phyloP scores from a whole-genome alignment of 441 rosid genomes.

The Adansonia madagascariensis region DNA sequence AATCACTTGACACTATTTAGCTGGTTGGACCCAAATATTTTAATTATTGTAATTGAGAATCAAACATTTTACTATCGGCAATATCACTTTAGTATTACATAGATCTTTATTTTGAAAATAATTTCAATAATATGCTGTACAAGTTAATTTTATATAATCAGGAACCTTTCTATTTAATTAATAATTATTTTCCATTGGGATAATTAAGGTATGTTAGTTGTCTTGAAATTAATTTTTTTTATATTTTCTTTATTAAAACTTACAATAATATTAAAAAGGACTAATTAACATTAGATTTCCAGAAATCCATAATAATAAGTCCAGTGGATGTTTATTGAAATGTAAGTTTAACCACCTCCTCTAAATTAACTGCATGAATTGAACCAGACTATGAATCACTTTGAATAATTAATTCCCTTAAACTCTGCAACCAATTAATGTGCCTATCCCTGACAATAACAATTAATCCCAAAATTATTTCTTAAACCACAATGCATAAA shows the following conservation, averaged over 20 bases:
- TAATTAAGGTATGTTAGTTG: background rate
- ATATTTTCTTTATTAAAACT: background rate
- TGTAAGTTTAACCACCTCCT: slow-evolving; percentile 5
- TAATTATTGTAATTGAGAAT: too few relatives aligned
- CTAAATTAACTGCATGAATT: slow-evolving; percentile 6
- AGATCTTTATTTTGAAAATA: background rate
- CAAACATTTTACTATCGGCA: too few relatives aligned
- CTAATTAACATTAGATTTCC: background rate
- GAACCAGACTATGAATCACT: slow-evolving; percentile 40
- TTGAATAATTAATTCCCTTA: slow-evolving; percentile 47
- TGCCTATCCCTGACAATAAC: slow-evolving; percentile 30
- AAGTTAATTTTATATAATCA: background rate
- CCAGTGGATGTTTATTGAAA: slow-evolving; percentile 6
- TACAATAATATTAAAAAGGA: slow-evolving; percentile 2
- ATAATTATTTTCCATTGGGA: background rate
- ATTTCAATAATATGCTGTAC: background rate
- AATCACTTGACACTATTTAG: background rate
- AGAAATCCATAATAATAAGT: slow-evolving; percentile 1
- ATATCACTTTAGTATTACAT: background rate
- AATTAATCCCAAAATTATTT: background rate
- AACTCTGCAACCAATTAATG: slow-evolving; percentile 45
- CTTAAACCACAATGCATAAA: slow-evolving; percentile 27
- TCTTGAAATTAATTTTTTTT: background rate
- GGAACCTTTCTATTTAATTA: background rate
- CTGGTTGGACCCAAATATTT: too few relatives aligned